These are phyloP conservation scores for Diaporthe longicolla DNA, from an alignment of 2,329 filamentous ascomycete genomes.

Conservation along the genomic window DNA sequence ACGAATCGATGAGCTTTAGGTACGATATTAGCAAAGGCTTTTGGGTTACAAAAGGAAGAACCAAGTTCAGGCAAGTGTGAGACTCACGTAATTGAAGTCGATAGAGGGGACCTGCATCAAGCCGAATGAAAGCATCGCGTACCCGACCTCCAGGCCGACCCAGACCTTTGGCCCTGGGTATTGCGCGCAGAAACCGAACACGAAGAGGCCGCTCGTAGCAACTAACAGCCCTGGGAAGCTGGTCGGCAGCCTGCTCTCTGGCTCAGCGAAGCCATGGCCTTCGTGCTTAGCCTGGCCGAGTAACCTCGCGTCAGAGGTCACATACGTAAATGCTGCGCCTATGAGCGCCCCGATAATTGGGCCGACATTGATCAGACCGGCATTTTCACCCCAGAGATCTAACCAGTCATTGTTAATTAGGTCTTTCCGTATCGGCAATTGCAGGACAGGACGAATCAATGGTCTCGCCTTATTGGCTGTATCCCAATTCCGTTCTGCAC, in stretches of 20 bases:
- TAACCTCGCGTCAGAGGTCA: constrained; percentile 46
- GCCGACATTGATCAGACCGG: constrained; percentile 54
- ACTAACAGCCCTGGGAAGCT: constrained; percentile 51
- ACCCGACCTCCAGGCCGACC: constrained; percentile 54
- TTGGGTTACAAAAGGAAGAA: no score
- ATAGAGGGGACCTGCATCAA: constrained; percentile 56
- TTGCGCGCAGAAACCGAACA: constrained; percentile 56
- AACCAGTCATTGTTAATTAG: neutral
- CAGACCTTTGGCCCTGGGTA: constrained; percentile 50
- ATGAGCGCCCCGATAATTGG: constrained; percentile 51
- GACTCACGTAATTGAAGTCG: constrained; percentile 57
- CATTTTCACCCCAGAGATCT: constrained; percentile 52
- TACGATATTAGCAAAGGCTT: neutral
- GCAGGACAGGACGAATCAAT: no score
- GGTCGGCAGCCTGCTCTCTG: constrained; percentile 52
- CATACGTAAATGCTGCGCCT: constrained; percentile 48
- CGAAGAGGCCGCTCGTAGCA: constrained; percentile 52
- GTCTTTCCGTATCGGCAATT: no score
- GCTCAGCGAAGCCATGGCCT: constrained; percentile 51
- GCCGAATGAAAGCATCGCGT: constrained; percentile 55
- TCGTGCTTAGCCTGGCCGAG: constrained; percentile 43
- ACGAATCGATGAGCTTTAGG: constrained; percentile 65
- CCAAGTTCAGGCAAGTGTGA: neutral
- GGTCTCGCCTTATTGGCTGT: neutral
- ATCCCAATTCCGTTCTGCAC: neutral